Evolutionary conservation across 805 yeast species (phyloP).

Genomic region (Pichia eremophila): DNA sequence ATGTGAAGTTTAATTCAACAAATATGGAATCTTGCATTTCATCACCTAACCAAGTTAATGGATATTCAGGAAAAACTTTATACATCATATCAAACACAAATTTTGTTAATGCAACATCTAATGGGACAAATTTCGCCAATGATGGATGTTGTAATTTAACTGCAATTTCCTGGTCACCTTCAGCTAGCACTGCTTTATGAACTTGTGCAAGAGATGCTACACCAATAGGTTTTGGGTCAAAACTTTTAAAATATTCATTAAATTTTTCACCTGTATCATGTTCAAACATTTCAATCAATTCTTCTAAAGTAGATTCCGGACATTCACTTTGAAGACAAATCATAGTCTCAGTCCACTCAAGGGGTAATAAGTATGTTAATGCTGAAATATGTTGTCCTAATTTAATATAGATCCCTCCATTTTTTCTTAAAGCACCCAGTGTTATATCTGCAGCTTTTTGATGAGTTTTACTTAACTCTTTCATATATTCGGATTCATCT

Average conservation of each 20-base stretch:
- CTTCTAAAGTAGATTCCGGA: conserved; percentile 67
- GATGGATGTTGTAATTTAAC: conserved; percentile 94
- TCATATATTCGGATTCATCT: conserved; percentile 35
- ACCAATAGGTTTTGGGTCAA: conserved; percentile 74
- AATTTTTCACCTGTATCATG: conserved; percentile 55
- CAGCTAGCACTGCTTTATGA: conserved; percentile 59
- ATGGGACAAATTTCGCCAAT: conserved; percentile 76
- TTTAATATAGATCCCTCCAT: conserved; percentile 91
- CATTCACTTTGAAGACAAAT: conserved; percentile 85
- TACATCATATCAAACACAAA: conserved; percentile 67
- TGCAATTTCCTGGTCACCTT: conserved; percentile 62
- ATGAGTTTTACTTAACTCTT: conserved; percentile 61
- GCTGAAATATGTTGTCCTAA: conserved; percentile 93
- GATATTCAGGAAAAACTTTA: conserved; percentile 84
- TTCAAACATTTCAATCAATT: conserved; percentile 56
- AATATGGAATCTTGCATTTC: conserved; percentile 80
- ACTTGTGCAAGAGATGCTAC: conserved; percentile 97
- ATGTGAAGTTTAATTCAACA: conserved; percentile 82
- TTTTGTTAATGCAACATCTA: conserved; percentile 73
- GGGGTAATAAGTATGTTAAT: conserved; percentile 80
- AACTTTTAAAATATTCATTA: conserved; percentile 55
- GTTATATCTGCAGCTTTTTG: conserved; percentile 70
- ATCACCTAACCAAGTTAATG: conserved; percentile 91
- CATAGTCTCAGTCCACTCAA: conserved; percentile 95
- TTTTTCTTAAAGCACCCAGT: conserved; percentile 63